Conservation (phyloP, 345 rosid genomes). For the Mangifera indica region DNA sequence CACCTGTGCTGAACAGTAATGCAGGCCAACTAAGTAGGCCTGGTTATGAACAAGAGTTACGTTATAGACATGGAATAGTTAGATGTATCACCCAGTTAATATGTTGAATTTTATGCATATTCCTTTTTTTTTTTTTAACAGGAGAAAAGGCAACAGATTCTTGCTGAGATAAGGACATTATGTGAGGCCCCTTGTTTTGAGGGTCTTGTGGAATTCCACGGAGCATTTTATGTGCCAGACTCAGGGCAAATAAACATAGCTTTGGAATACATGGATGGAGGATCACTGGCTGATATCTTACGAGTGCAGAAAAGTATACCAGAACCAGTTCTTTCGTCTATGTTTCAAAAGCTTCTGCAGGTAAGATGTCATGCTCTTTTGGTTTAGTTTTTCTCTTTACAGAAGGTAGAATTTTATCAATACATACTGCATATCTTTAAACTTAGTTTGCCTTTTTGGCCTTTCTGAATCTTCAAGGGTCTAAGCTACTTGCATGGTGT, state of each 20-base stretch:
- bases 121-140: slow-evolving; percentile 29
- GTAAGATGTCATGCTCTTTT: slow-evolving; percentile 36
- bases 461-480: slow-evolving; percentile 46
- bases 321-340: slow-evolving; percentile 79
- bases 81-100: background rate
- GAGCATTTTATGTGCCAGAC: slow-evolving; percentile 92
- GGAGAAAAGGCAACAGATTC: slow-evolving; percentile 95
- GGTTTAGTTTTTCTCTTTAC: slow-evolving; percentile 14
- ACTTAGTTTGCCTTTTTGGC: slow-evolving; percentile 16
- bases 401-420: background rate
- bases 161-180: slow-evolving; percentile 87
- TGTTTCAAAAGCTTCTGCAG: slow-evolving; percentile 82
- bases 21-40: background rate
- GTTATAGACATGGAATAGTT: background rate
- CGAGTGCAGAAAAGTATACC: slow-evolving; percentile 59
- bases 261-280: slow-evolving; percentile 96
- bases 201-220: slow-evolving; percentile 94
- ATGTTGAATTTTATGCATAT: background rate
- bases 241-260: slow-evolving; percentile 97
- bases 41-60: slow-evolving; percentile 5
- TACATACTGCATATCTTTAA: slow-evolving; percentile 16
- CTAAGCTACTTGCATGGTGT: slow-evolving; percentile 86
- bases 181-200: slow-evolving; percentile 92
- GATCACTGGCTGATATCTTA: slow-evolving; percentile 87
- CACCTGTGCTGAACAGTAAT: background rate